Percentiles rank a stretch among this genome's conserved stretches.
These are phyloP conservation scores for Penicillium sp. DNA, from an alignment of 2,329 filamentous ascomycete species.

Conservation along the genomic window DNA sequence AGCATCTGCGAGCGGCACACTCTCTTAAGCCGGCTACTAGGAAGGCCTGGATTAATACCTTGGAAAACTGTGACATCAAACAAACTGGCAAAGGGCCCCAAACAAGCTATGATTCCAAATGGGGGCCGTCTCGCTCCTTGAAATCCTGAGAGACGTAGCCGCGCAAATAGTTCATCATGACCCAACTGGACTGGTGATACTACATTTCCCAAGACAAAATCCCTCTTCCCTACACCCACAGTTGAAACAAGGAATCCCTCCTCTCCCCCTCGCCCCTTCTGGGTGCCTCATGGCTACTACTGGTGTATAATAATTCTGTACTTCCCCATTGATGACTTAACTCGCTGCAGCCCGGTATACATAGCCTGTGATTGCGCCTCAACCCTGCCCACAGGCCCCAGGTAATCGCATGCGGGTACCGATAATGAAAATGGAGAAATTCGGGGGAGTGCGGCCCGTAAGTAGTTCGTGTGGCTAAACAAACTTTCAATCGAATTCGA, in stretches of 20 bases:
- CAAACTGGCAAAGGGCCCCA: not conserved
- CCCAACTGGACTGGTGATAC: not conserved
- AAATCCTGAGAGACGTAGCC: not conserved
- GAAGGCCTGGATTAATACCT: not conserved
- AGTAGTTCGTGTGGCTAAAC: not conserved
- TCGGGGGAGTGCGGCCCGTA: not conserved
- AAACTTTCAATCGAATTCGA: not conserved
- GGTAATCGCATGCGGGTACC: not conserved
- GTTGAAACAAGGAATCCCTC: not conserved
- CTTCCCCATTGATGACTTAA: not conserved
- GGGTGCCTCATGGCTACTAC: not conserved
- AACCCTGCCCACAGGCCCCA: not conserved
- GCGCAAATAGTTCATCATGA: not conserved
- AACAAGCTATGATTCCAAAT: not conserved
- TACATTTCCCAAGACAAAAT: not conserved
- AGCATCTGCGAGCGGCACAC: not conserved
- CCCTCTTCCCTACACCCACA: not conserved
- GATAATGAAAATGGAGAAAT: not conserved
- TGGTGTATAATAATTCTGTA: not conserved
- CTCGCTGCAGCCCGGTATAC: not conserved
- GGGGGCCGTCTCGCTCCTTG: too few relatives aligned
- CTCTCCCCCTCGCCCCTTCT: not conserved
- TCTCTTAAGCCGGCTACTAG: not conserved
- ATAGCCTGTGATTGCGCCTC: not conserved
- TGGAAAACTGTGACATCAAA: conserved; percentile 11